Evolutionary conservation across 495 filamentous ascomycete genomes (phyloP).

Genomic region (Schizothecium vesticola): DNA sequence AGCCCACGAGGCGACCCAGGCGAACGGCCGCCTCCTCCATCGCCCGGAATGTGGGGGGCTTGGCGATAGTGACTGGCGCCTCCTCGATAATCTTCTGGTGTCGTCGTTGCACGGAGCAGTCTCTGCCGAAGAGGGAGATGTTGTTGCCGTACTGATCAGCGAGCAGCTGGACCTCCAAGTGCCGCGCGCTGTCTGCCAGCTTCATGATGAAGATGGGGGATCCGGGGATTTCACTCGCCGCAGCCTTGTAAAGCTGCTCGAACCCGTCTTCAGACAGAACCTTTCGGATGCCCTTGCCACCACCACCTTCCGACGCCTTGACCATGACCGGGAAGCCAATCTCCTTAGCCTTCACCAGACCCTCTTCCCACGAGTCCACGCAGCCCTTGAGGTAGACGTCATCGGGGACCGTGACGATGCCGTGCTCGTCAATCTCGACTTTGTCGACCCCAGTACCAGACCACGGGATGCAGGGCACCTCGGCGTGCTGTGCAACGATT

Average conservation of each 20-base stretch:
- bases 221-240: conserved; percentile 95
- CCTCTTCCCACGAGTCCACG: conserved; percentile 80
- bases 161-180: conserved; percentile 95
- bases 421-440: conserved; percentile 70
- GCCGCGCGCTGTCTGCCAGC: conserved; percentile 89
- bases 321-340: conserved; percentile 99
- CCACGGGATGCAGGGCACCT: conserved; percentile 98
- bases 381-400: conserved; percentile 87
- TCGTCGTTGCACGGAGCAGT: conserved; percentile 96
- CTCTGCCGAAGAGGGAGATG: conserved; percentile 96
- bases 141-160: conserved; percentile 99
- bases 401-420: conserved; percentile 87
- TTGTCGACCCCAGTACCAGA: conserved; percentile 85
- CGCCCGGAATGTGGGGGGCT: conserved; percentile 75
- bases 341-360: conserved; percentile 74
- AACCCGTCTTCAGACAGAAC: conserved; percentile 84
- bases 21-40: conserved; percentile 98
- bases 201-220: conserved; percentile 99
- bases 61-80: conserved; percentile 94
- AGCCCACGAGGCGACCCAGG: conserved; percentile 88
- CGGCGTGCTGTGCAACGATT: conserved; percentile 96
- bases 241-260: conserved; percentile 79
- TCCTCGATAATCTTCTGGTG: conserved; percentile 99
- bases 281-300: conserved; percentile 98
- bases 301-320: conserved; percentile 99